Evolutionary conservation across 176 grass and related monocot species (phyloP), one percentile per base, ranked within the genome.

Genomic region (Pontederia paniculata): DNA sequence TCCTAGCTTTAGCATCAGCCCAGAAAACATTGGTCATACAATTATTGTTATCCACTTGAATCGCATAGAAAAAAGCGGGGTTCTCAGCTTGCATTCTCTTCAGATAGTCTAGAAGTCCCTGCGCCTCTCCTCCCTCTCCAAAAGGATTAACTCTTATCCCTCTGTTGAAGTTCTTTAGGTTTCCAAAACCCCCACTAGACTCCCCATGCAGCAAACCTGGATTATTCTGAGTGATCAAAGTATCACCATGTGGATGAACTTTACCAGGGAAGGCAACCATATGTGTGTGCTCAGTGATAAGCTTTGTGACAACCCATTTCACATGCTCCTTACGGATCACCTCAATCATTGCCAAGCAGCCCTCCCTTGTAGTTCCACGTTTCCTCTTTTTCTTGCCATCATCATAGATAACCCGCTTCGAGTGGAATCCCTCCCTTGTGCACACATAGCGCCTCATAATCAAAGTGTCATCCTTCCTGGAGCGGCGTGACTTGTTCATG

Each of bases 381-480:
- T 89, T 90, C 62, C 93, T 82, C 5, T 68, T 91, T 74, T 91
- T 97, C 83, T 81, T 97, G 64, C 86, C 93, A 1, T 41, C 72
- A 23, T 76, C 37, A 0, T 31, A 31, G 25, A 63, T 51, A 21
- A 55, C 83, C 63, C 90, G 90, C 74, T 91, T 86, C 52, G 65
- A 73, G 44, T 80, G 81, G 63, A 94, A 94, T 14, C 88, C 88
- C 62, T 94, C 88, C 59, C 80, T 83, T 2, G 83, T 88, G 70
- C 93, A 97, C 14, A 97, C 93, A 69, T 90, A 91, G 19, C 93
- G 79, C 18, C 90, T 50, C 93, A 97, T 97, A 77, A 97, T 97
- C 20, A 97, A 63, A 16, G 93, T 90, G 55, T 84, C 93, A 10
- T 66, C 90, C 66, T 80, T 88, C 70, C 90, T 97, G 18, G 83